Evolutionary conservation across 805 yeast species (phyloP).

Genomic region (Saturnispora serradocipensis): DNA sequence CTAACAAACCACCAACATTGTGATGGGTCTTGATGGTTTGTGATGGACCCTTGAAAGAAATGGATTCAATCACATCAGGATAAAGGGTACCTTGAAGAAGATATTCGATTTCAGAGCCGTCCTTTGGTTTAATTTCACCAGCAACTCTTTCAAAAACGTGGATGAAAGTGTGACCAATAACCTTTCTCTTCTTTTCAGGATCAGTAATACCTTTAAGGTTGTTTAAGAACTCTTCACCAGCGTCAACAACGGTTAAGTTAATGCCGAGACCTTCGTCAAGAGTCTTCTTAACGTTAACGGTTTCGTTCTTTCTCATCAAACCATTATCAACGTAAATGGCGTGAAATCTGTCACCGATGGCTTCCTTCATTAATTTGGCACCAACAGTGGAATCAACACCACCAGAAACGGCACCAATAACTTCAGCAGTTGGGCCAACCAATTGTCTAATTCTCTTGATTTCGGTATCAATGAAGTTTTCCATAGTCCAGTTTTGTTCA

Average conservation of each 20-base stretch:
- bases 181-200: conserved; percentile 98
- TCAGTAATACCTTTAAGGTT: conserved; percentile 91
- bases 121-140: conserved; percentile 78
- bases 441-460: conserved; percentile 81
- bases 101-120: conserved; percentile 85
- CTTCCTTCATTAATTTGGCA: conserved; percentile 95
- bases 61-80: conserved; percentile 97
- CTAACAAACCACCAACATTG: conserved; percentile 96
- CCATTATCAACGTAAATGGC: conserved; percentile 98
- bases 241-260: conserved; percentile 90
- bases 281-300: conserved; percentile 78
- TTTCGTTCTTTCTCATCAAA: conserved; percentile 92
- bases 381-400: conserved; percentile 99
- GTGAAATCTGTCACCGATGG: conserved; percentile 97
- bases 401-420: conserved; percentile 98
- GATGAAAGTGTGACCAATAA: conserved; percentile 95
- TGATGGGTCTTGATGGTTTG: conserved; percentile 99
- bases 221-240: conserved; percentile 78
- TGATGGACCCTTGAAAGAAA: conserved; percentile 98
- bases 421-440: conserved; percentile 97
- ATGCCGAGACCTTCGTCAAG: conserved; percentile 90
- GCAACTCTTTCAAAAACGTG: conserved; percentile 97
- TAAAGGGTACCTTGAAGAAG: conserved; percentile 94
- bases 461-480: conserved; percentile 94
- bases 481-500: conserved; percentile 92